Percentiles rank a stretch among this genome's conserved stretches.
Evolutionary conservation across 495 filamentous ascomycete species (phyloP).

Genomic region (Jackrogersella minutella): DNA sequence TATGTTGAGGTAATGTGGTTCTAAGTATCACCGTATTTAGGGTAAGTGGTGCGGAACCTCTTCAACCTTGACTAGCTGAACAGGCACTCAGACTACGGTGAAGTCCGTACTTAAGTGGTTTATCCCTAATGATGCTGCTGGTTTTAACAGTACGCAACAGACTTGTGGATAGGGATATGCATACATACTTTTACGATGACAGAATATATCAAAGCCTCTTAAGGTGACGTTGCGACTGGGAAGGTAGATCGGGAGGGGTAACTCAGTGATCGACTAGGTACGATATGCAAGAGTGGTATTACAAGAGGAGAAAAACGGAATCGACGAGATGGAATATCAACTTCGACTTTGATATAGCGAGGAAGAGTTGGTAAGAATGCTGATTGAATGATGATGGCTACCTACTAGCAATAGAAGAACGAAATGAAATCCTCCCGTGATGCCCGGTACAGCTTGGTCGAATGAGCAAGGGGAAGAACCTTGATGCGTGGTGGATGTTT

Average conservation of each 20-base stretch:
- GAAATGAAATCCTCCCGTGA: conserved; percentile 14
- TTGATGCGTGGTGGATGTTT: not conserved
- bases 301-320: not conserved
- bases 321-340: no score
- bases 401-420: not conserved
- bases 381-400: no score
- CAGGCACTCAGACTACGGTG: not conserved
- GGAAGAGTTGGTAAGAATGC: no score
- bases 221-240: not conserved
- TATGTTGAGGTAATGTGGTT: not conserved
- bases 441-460: not conserved
- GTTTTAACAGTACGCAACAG: not conserved
- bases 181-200: not conserved
- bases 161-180: not conserved
- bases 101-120: not conserved
- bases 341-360: no score
- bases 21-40: no score
- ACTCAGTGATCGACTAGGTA: not conserved
- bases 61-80: not conserved
- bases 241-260: not conserved
- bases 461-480: not conserved
- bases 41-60: no score
- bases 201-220: not conserved
- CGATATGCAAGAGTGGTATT: not conserved
- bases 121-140: not conserved